Evolutionary conservation across 805 yeast genomes (phyloP), one percentile per base, ranked within the genome.

Genomic region (Candida hungchunana): DNA sequence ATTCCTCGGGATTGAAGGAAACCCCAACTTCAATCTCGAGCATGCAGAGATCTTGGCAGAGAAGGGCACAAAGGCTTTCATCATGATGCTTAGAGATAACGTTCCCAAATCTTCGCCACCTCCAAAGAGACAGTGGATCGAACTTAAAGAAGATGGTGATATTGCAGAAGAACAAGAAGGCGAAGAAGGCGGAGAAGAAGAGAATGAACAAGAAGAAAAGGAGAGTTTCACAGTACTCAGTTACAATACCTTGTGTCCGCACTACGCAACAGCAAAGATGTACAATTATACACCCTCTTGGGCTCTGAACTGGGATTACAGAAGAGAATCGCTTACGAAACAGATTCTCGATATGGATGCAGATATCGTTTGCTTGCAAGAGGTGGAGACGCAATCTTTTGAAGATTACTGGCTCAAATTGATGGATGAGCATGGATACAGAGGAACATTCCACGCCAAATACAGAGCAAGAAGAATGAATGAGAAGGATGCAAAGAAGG

Each of bases 201-300:
- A 51, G 51, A 6, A 25, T 13, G 54, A 52, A 31, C 52, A 37
- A 14, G 47, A 47, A 8, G 59, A 60, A 28, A 60, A 60, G 36
- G 63, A 64, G 25, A 54, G 73, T 5, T 88, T 93, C 59, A 82
- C 96, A 1, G 64, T 89, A 31, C 71, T 87, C 73, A 78, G 88
- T 25, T 90, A 88, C 66, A 93, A 93, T 63, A 86, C 94, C 3
- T 68, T 93, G 57, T 93, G 98, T 60, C 97, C 90, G 58, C 93
- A 84, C 58, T 90, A 90, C 64, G 97, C 97, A 3, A 87, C 96
- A 4, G 74, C 93, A 15, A 82, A 79, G 57, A 72, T 90, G 82
- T 93, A 86, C 61, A 90, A 84, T 52, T 90, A 85, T 57, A 88
- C 97, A 1, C 97, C 97, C 16, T 77, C 95, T 2, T 93, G 98